Base-by-base conservation (phyloP, 208 protist genomes). In the Trypanosoma melophagium region DNA sequence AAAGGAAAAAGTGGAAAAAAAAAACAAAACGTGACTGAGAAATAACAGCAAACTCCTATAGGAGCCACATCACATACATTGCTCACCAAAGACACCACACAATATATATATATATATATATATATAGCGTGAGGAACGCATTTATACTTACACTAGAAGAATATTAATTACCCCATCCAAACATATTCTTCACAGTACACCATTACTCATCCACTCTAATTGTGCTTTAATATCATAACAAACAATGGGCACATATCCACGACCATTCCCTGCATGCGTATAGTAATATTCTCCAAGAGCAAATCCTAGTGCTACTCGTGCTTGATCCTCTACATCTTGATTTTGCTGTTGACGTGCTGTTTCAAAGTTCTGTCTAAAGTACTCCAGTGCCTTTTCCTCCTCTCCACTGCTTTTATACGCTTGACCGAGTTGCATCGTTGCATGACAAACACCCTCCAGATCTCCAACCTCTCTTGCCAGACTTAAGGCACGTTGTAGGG, bases 151-250 rank as follows among this genome's bases (percentile, higher is more conserved):
- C 28, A 35, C 28, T 35, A 35, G 28, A 35, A n/a, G n/a, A n/a
- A n/a, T n/a, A n/a, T n/a, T n/a, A n/a, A n/a, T n/a, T n/a, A n/a
- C n/a, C n/a, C n/a, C n/a, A n/a, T n/a, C n/a, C n/a, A 35, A 35
- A 10, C 21, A 16, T 56, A 49, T 61, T 42, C 2, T 17, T 74
- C 73, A 95, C 35, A 95, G 71, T 10, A 75, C 72, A 24, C 87
- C 90, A 19, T 70, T 89, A 76, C 90, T 95, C 84, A 93, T 90
- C 90, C 90, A 95, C 50, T 80, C 80, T 47, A 95, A 76, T 65
- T 95, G 90, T 12, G 86, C 82, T 59, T 77, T 70, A 49, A 95
- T 79, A 64, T 93, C 87, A 17, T 89, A 64, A 66, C 81, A 95
- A 7, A 93, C 80, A 52, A 95, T 88, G 12, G 80, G 79, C 57